A percentile compares a stretch with the other conserved stretches of the same genome.
Conservation (phyloP, 768 basidiomycete genomes). For the Tulasnella sp. region DNA sequence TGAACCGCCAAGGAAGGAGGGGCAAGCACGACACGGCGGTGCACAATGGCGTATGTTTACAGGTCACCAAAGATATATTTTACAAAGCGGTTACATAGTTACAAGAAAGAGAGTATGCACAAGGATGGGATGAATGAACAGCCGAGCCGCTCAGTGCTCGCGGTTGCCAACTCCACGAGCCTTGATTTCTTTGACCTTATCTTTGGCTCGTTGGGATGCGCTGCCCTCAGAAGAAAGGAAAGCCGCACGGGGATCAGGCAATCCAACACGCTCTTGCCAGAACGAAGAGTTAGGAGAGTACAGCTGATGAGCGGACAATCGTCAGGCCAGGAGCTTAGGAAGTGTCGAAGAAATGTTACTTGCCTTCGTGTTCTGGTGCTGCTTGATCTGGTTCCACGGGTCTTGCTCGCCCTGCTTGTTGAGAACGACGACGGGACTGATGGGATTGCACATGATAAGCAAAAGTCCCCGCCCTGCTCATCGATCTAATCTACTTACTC, state of each 20-base stretch:
- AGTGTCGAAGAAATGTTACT: neutral
- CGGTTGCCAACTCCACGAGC: slow-evolving; percentile 22
- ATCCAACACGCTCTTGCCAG: slow-evolving; percentile 26
- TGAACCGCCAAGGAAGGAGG: neutral
- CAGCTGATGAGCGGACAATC: slow-evolving; percentile 9
- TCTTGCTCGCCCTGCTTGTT: slow-evolving; percentile 28
- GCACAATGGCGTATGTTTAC: neutral
- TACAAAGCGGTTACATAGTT: neutral
- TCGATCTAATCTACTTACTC: slow-evolving; percentile 12
- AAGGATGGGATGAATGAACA: neutral
- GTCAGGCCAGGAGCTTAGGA: neutral
- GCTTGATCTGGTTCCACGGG: slow-evolving; percentile 31
- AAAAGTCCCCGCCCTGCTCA: neutral
- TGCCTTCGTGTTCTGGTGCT: slow-evolving; percentile 32
- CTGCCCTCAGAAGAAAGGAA: slow-evolving; percentile 27
- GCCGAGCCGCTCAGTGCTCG: neutral
- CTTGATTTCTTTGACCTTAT: slow-evolving; percentile 31
- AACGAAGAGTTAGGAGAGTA: slow-evolving; percentile 29
- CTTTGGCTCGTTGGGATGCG: slow-evolving; percentile 20
- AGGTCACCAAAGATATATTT: neutral
- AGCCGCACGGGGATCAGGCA: slow-evolving; percentile 30
- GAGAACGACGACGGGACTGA: slow-evolving; percentile 28
- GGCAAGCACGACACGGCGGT: neutral
- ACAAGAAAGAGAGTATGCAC: slow-evolving; percentile 8
- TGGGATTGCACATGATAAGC: neutral